Evolutionary conservation across 2,329 filamentous ascomycete genomes (phyloP).

Genomic region (Curvularia spicifera): DNA sequence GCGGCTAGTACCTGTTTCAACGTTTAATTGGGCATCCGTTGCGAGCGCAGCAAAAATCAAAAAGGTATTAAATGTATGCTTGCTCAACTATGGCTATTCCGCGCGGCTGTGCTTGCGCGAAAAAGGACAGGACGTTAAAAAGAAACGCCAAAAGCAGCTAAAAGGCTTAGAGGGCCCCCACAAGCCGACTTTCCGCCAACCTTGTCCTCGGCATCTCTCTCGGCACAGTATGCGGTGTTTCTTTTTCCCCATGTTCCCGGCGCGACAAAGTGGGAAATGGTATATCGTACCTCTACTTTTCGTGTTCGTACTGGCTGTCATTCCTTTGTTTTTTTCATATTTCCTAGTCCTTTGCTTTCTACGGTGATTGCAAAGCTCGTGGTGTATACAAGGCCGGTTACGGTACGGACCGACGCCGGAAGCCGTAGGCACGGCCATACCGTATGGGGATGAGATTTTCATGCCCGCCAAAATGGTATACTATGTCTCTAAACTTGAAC

Average conservation of each 20-base stretch:
- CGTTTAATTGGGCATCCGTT: not conserved
- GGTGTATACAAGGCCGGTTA: not conserved
- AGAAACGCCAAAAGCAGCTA: not conserved
- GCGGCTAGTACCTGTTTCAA: not conserved
- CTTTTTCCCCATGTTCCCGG: not conserved
- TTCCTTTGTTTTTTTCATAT: not conserved
- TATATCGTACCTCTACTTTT: not conserved
- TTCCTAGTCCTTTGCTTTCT: not conserved
- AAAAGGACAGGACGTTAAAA: not conserved
- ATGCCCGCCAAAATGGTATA: not conserved
- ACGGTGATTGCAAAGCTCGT: not conserved
- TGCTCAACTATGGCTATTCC: not conserved
- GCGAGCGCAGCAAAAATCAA: not conserved
- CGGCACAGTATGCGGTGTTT: not conserved
- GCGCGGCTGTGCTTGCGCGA: not conserved
- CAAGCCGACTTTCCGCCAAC: not conserved
- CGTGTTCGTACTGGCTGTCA: not conserved
- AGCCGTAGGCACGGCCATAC: not conserved
- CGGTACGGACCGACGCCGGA: conserved; percentile 8
- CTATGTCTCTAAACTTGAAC: not conserved
- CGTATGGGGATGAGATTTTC: not conserved
- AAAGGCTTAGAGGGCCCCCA: not conserved
- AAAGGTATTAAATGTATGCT: not conserved
- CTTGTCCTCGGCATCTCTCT: not conserved
- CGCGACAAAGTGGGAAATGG: not conserved